These are phyloP conservation scores for Coelastrella sp. DNA, from an alignment of 139 green algal genomes.

Conservation along the genomic window DNA sequence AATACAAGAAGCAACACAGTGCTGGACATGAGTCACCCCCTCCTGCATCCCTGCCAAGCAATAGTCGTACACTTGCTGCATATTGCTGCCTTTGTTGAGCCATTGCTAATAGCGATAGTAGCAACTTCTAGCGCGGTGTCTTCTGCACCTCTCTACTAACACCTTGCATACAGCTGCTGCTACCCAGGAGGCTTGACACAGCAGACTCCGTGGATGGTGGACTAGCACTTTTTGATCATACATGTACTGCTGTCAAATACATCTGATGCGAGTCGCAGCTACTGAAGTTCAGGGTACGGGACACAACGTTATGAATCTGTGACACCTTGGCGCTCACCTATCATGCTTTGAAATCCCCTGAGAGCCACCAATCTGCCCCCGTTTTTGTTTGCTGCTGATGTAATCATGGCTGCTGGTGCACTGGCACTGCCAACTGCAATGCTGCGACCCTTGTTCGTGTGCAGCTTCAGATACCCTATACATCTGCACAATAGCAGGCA, in stretches of 20 bases:
- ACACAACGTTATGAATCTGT: background rate
- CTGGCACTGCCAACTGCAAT: background rate
- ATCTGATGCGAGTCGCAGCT: no score
- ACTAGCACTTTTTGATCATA: no score
- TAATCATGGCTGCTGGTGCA: background rate
- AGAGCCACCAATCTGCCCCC: background rate
- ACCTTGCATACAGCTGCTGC: no score
- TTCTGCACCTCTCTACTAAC: no score
- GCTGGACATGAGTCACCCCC: background rate
- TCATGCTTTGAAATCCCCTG: background rate
- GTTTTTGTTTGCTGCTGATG: background rate
- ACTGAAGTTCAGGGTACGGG: no score
- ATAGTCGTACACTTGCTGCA: background rate
- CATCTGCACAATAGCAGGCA: background rate
- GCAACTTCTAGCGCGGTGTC: no score
- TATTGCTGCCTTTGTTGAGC: no score
- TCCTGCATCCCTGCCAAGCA: background rate
- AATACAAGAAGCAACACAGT: background rate
- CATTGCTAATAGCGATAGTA: no score
- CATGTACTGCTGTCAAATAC: no score
- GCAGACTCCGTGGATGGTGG: no score
- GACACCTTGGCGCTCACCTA: background rate
- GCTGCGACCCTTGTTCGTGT: slow-evolving; percentile 19
- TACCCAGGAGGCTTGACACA: no score
- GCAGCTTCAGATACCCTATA: slow-evolving; percentile 28